Base-by-base conservation (phyloP, 306 rosid species). In the Castanea sativa region DNA sequence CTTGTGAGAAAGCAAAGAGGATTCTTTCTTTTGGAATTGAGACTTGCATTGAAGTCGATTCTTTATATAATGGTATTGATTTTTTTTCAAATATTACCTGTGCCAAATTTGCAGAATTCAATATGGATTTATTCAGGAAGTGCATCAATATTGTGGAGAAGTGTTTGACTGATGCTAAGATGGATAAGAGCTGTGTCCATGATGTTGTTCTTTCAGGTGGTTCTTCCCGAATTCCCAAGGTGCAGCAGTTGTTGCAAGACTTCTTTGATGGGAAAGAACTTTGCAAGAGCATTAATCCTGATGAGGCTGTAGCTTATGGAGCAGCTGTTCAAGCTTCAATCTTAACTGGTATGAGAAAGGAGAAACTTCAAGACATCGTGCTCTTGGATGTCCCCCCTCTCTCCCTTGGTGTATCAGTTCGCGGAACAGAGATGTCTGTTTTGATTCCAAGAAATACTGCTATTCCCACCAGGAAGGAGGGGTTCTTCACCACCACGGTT, bases 261-360 rank as follows among this genome's bases (percentile, higher is more conserved):
- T 73, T 73, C 43, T 79, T 79, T 52, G 69, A 73, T n/a, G 78
- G 83, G 5, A 79, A 73, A 74, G 67, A 79, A 74, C 83, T 80
- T 33, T 73, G 38, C 73, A 80, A 25, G 79, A 80, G 79, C 69
- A 61, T 73, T 33, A 63, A 73, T 61, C 78, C 78, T 0, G 79
- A 73, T 12, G 79, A 80, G 30, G 75, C 83, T 33, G 78, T 80
- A 21, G 83, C 83, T 1, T 64, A 63, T 12, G 78, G 83, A 27
- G 77, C 77, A 0, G 55, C 77, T 27, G 9, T 73, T 33, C 68
- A 73, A n/a, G 77, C 68, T 13, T 69, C 79, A 6, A 73, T 29
- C 5, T 30, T 79, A 67, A 45, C 55, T 9, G 83, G 78, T 0
- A 25, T 60, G 45, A 58, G 10, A 8, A 63, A 51, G 12, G 73